Evolutionary conservation across 2,329 filamentous ascomycete species (phyloP), one percentile per base, ranked within the genome.

Genomic region (Calonectria crousiana): DNA sequence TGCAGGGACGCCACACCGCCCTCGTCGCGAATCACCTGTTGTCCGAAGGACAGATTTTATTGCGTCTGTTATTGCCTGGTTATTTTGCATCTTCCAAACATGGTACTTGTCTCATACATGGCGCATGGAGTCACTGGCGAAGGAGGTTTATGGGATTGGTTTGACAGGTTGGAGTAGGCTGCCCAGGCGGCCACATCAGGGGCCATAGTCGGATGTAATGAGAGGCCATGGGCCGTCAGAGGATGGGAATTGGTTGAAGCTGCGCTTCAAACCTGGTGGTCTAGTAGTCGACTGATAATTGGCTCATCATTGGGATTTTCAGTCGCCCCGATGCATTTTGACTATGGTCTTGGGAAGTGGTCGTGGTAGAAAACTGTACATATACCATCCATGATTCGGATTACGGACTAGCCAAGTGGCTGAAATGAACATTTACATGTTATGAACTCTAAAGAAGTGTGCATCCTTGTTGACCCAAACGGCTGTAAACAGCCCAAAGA

Each of bases 71-170:
- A 78, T 80, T 79, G 79, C 81, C 80, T 81, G 78, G 79, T 80
- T 83, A 80, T 79, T 81, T 75, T 80, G 77, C 81, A 80, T 84
- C 82, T 84, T 81, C 72, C 80, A 78, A 82, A 82, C 82, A 84
- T 83, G 79, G 79, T 83, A 78, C 81, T 83, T 79, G 79, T 81
- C 81, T 85, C 80, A 83, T 81, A 84, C 82, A 84, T 76, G 85
- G 85, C 85, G 85, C 84, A 85, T 78, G 85, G 85, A 85, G 85
- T 86, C 81, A 79, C 76, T 79, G 83, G 83, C 80, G 82, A 81
- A 82, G 81, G 81, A 80, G 75, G 79, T 76, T 78, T 72, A 78
- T 80, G 78, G 83, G 80, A 78, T 82, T 81, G 84, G 82, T 84
- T 83, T 82, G 80, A 78, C 78, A 77, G 79, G 81, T 79, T 81